Base-by-base conservation (phyloP, 768 basidiomycete species). In the Favolaschia claudopus region DNA sequence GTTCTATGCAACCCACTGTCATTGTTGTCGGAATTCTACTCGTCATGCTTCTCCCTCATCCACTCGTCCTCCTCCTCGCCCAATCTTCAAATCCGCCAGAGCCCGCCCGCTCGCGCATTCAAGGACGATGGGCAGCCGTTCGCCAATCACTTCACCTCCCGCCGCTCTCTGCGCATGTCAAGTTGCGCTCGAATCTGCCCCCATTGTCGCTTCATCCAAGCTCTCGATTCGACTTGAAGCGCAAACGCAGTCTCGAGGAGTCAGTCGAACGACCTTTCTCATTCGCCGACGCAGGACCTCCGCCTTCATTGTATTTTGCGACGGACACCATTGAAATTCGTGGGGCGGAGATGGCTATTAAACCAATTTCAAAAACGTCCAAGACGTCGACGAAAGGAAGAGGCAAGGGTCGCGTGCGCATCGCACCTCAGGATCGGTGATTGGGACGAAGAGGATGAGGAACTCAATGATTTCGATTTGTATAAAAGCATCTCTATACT, bases 81-180 rank as follows among this genome's bases (percentile, higher is more conserved):
- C 45, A 55, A 12, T 32, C 37, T n/a, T 53, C 29, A 51, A 38
- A 2, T 22, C 38, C 45, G 9, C 42, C n/a, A 20, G 31, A n/a
- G n/a, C n/a, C n/a, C n/a, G n/a, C 48, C 33, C 46, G 43, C 32
- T 29, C 34, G 60, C 55, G 43, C 56, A 48, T 74, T 56, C 62
- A 70, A 36, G 76, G 76, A 29, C 72, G 73, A 60, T 77, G 76
- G 76, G 45, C 61, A 32, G 63, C 58, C 27, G 68, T 77, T 22
- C 70, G 74, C 7, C 55, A 62, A 4, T 72, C 76, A 27, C 64
- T 77, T 8, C 66, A 65, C 47, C 69, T 77, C 13, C 67, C 69
- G 0, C 68, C 69, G 20, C 61, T 68, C 45, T 43, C 71, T 34
- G 67, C 45, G 15, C 44, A 39, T 12, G 56, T 22, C 46, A 40